These are phyloP conservation scores for Cryptococcus sp. DNA, from an alignment of 1,284 basidiomycete genomes.

Conservation along the genomic window DNA sequence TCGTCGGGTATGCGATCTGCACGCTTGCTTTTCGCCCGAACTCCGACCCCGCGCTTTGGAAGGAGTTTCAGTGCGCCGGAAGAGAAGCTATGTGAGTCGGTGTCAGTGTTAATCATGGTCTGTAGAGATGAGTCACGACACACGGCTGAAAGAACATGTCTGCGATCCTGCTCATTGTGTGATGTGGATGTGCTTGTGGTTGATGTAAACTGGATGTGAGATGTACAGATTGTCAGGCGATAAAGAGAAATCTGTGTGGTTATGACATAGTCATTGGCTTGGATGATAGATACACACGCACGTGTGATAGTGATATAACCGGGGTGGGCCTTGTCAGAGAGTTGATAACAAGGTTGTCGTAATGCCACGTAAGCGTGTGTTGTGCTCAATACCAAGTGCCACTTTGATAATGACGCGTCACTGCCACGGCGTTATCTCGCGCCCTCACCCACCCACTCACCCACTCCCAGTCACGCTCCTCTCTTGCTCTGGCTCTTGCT, in stretches of 20 bases:
- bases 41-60: slow-evolving; percentile 38
- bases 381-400: neutral
- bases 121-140: slow-evolving; percentile 9
- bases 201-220: too few relatives aligned
- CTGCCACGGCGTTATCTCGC: neutral
- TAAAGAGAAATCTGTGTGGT: neutral
- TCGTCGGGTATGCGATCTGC: slow-evolving; percentile 49
- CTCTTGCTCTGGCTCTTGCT: neutral
- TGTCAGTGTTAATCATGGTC: neutral
- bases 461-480: too few relatives aligned
- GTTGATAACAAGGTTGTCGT: neutral
- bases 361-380: neutral
- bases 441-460: too few relatives aligned
- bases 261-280: too few relatives aligned
- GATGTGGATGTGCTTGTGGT: too few relatives aligned
- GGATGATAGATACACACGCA: too few relatives aligned
- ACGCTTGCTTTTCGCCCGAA: slow-evolving; percentile 48
- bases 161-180: slow-evolving; percentile 29
- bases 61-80: slow-evolving; percentile 44
- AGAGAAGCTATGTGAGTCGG: slow-evolving; percentile 42
- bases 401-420: neutral
- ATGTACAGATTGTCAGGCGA: too few relatives aligned
- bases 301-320: neutral
- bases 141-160: slow-evolving; percentile 50
- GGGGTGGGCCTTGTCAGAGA: neutral